Percentiles rank a stretch among this genome's conserved stretches.
Conservation (phyloP, 108 stramenopile genomes). For the Cyclotella kingstonii region DNA sequence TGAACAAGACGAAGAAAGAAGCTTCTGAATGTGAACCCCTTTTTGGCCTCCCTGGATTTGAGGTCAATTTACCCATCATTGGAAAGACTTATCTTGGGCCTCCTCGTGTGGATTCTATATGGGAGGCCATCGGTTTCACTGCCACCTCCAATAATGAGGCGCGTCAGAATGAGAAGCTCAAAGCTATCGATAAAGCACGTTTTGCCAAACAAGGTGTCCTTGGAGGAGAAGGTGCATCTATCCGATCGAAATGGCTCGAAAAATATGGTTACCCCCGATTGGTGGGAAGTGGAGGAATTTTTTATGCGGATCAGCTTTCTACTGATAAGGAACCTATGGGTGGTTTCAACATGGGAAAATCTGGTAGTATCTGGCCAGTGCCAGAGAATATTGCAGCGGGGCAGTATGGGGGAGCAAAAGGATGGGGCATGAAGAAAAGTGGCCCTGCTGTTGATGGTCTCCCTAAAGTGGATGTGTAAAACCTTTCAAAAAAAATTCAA, state of each 20-base stretch:
- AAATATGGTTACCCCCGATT: slow-evolving; percentile 89
- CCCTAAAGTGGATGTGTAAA: slow-evolving; percentile 59
- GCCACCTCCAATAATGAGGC: slow-evolving; percentile 90
- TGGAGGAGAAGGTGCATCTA: slow-evolving; percentile 65
- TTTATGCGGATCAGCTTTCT: slow-evolving; percentile 86
- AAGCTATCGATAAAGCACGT: slow-evolving; percentile 83
- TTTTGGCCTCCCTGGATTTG: slow-evolving; percentile 66
- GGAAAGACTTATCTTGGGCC: slow-evolving; percentile 87
- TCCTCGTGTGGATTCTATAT: slow-evolving; percentile 79
- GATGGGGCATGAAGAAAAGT: slow-evolving; percentile 91
- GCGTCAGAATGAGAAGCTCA: slow-evolving; percentile 78
- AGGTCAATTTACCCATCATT: slow-evolving; percentile 79
- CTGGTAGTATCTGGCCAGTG: slow-evolving; percentile 83
- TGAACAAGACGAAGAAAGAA: slow-evolving; percentile 83
- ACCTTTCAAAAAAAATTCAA: too few relatives aligned
- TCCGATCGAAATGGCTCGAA: slow-evolving; percentile 80
- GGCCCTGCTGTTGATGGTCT: slow-evolving; percentile 80
- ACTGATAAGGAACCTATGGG: slow-evolving; percentile 86
- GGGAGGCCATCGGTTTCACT: slow-evolving; percentile 89
- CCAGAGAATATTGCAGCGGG: slow-evolving; percentile 71
- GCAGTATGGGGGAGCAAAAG: slow-evolving; percentile 79
- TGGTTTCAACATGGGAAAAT: slow-evolving; percentile 92
- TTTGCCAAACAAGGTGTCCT: slow-evolving; percentile 61
- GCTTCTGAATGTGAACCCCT: slow-evolving; percentile 69
- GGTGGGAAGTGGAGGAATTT: slow-evolving; percentile 87